A percentile compares a stretch with the other conserved stretches of the same genome.
Evolutionary conservation across 176 grass and related monocot species (phyloP).

Genomic region (Metroxylon sagu): DNA sequence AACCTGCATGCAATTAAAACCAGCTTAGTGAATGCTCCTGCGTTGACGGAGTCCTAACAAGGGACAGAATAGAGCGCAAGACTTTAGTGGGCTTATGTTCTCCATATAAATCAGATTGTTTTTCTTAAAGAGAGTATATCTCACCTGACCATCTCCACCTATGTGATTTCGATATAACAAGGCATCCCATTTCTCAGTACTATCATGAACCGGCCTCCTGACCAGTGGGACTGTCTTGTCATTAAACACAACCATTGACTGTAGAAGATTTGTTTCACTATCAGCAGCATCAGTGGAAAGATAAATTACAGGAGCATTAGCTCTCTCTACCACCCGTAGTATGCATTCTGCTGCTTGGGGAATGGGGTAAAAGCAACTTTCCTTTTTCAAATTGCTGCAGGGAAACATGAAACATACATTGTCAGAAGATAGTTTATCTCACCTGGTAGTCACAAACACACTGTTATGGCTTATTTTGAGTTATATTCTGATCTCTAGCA

Average conservation of each 20-base stretch:
- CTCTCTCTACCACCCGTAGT: slow-evolving; percentile 47
- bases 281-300: slow-evolving; percentile 85
- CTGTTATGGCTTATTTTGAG: no score
- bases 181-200: slow-evolving; percentile 83
- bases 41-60: background rate
- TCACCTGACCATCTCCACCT: slow-evolving; percentile 60
- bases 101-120: no score
- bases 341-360: slow-evolving; percentile 93
- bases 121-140: background rate
- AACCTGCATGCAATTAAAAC: slow-evolving; percentile 28
- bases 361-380: slow-evolving; percentile 92
- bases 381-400: slow-evolving; percentile 78
- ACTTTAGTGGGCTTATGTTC: no score
- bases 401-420: slow-evolving; percentile 3
- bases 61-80: background rate
- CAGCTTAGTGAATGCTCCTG: background rate
- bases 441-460: no score
- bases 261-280: slow-evolving; percentile 64
- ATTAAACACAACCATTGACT: slow-evolving; percentile 55
- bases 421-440: slow-evolving; percentile 5
- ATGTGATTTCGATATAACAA: slow-evolving; percentile 77
- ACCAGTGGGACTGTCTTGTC: slow-evolving; percentile 71
- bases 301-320: slow-evolving; percentile 69
- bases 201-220: slow-evolving; percentile 67
- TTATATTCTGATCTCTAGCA: no score